A percentile compares a stretch with the other conserved stretches of the same genome.
phyloP scores from a whole-genome alignment of 495 filamentous ascomycete genomes.

The Hypoxylon subgilvum region DNA sequence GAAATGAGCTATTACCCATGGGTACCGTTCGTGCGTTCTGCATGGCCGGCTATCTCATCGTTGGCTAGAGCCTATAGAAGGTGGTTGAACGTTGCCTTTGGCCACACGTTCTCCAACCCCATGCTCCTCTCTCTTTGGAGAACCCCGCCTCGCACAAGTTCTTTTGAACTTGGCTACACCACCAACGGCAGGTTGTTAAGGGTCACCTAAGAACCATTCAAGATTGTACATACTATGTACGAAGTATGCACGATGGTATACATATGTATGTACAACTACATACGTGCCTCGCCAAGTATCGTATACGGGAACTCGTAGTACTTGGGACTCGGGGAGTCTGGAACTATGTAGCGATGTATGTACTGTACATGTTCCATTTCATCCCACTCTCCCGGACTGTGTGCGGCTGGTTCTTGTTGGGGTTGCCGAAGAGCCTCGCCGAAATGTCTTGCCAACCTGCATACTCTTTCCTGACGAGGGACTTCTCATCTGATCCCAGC shows the following conservation, averaged over 20 bases:
- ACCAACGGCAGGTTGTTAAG: conserved; percentile 5
- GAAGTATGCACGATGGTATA: conserved; percentile 36
- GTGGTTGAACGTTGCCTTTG: background rate
- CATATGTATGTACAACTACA: conserved; percentile 1
- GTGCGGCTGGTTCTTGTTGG: conserved; percentile 21
- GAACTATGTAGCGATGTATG: no score
- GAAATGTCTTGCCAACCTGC: conserved; percentile 19
- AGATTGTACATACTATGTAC: conserved; percentile 28
- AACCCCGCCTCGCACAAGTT: conserved; percentile 23
- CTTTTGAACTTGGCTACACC: conserved; percentile 22
- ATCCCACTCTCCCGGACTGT: no score
- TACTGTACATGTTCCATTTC: no score
- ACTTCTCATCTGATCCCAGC: conserved; percentile 8
- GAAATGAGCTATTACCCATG: conserved; percentile 15
- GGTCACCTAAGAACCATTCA: conserved; percentile 6
- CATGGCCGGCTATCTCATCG: conserved; percentile 3
- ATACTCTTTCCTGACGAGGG: conserved; percentile 5
- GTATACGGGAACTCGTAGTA: conserved; percentile 27
- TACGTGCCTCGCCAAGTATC: conserved; percentile 31
- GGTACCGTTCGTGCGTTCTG: conserved; percentile 12
- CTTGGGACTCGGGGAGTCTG: no score
- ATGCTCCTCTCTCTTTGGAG: conserved; percentile 14
- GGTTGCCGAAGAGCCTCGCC: conserved; percentile 31
- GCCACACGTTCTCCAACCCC: conserved; percentile 23
- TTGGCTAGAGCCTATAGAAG: conserved; percentile 10